Evolutionary conservation across 805 yeast genomes (phyloP).

Genomic region (Candida tibetensis): DNA sequence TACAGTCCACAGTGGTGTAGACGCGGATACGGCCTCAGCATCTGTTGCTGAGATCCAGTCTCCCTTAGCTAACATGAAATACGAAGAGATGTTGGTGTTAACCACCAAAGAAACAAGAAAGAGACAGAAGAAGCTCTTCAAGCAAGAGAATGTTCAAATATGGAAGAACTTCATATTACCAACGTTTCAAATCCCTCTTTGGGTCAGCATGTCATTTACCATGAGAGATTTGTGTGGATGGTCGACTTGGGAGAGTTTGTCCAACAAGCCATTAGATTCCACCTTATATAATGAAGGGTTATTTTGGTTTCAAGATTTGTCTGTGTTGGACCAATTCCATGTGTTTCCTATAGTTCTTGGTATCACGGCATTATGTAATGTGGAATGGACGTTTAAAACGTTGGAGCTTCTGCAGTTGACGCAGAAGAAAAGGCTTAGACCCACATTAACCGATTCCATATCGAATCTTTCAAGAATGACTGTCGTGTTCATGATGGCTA

Average conservation of each 20-base stretch:
- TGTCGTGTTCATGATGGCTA: constrained; percentile 75
- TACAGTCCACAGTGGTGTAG: constrained; percentile 15
- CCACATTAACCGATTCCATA: constrained; percentile 60
- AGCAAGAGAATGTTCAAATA: constrained; percentile 62
- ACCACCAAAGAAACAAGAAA: constrained; percentile 76
- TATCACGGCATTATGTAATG: constrained; percentile 64
- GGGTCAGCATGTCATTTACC: constrained; percentile 76
- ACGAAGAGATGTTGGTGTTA: constrained; percentile 73
- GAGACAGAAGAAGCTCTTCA: constrained; percentile 70
- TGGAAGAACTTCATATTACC: constrained; percentile 83
- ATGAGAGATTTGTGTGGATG: constrained; percentile 76
- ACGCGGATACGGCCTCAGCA: constrained; percentile 7
- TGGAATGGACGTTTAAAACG: constrained; percentile 79
- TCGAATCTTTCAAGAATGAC: constrained; percentile 72
- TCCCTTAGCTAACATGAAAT: constrained; percentile 49
- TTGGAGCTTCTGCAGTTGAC: constrained; percentile 47
- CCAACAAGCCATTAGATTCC: constrained; percentile 49
- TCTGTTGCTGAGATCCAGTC: constrained; percentile 15
- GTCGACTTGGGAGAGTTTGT: constrained; percentile 43
- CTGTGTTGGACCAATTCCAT: constrained; percentile 58
- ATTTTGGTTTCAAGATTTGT: constrained; percentile 59
- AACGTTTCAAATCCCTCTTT: constrained; percentile 78
- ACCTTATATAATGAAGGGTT: constrained; percentile 53
- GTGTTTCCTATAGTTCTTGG: constrained; percentile 74
- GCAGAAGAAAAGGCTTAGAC: constrained; percentile 45